A percentile compares a stretch with the other conserved stretches of the same genome.
Conservation (phyloP, 2,329 filamentous ascomycete genomes). For the Epichloe uncinata region DNA sequence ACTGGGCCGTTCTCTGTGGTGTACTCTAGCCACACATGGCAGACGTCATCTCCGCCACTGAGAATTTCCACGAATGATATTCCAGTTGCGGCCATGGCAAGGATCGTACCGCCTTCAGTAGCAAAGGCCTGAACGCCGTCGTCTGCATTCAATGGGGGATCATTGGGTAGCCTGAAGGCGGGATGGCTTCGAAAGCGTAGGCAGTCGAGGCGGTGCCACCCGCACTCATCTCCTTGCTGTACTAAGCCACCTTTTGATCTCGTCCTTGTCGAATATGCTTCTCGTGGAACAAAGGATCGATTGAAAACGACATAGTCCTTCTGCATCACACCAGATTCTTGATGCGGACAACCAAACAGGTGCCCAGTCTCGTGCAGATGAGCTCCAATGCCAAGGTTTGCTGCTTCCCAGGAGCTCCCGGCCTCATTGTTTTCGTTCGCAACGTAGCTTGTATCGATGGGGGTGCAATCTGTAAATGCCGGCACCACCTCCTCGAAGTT, state of each 20-base stretch:
- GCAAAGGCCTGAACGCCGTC: conserved; percentile 77
- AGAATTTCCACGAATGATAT: conserved; percentile 79
- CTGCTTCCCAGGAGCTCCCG: conserved; percentile 90
- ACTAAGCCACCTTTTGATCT: conserved; percentile 70
- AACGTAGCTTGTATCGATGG: conserved; percentile 66
- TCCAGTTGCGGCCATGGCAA: conserved; percentile 68
- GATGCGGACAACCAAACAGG: conserved; percentile 78
- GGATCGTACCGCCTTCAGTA: conserved; percentile 61
- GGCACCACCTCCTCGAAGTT: conserved; percentile 82
- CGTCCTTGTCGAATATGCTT: conserved; percentile 78
- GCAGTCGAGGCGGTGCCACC: conserved; percentile 81
- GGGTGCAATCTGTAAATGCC: conserved; percentile 80
- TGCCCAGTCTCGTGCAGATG: conserved; percentile 88
- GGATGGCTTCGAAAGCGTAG: conserved; percentile 84
- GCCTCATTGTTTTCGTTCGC: conserved; percentile 79
- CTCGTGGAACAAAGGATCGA: conserved; percentile 66
- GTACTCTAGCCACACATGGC: conserved; percentile 73
- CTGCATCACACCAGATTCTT: conserved; percentile 84
- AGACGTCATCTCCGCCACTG: conserved; percentile 65
- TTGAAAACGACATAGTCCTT: conserved; percentile 77
- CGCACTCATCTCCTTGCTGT: conserved; percentile 67
- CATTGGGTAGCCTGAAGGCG: conserved; percentile 73
- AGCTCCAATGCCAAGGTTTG: conserved; percentile 83
- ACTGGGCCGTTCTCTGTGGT: conserved; percentile 46
- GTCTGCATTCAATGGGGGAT: conserved; percentile 50